Evolutionary conservation across 108 stramenopile genomes (phyloP), one percentile per base, ranked within the genome.

Genomic region (Phaeodactylum tricornutum): DNA sequence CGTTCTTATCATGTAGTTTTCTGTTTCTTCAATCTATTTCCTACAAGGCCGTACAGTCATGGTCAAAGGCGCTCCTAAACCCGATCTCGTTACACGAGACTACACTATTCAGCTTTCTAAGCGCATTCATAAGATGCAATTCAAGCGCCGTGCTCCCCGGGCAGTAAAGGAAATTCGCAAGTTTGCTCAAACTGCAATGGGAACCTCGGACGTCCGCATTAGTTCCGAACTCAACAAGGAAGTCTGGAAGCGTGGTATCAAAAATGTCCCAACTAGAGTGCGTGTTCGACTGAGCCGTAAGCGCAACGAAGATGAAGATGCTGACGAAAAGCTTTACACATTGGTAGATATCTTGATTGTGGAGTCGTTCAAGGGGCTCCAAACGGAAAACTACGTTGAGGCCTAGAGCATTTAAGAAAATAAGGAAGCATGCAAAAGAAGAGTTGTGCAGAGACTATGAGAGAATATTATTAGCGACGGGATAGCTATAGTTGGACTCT

Each of bases 71-170:
- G 76, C 73, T 52, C 50, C 75, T 26, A 85, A 84, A 54, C 73
- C 76, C 29, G 92, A 93, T 69, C 68, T 96, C 38, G 80, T 90
- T 16, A 86, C 77, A 54, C 72, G 89, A 55, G 89, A 94, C 66
- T 95, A 94, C 85, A 99, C 99, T 30, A 95, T 99, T 70, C 92
- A 98, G 67, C 90, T 99, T 27, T 84, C 92, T 69, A 99, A 99
- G 87, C 59, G 86, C 29, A 67, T 86, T 41, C 86, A 94, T 81
- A 84, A 75, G 62, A 56, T 77, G 40, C 78, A 94, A 69, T 93
- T 96, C 85, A 97, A 98, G 93, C 77, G 89, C 47, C 86, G 86
- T 50, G 97, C 99, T 45, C 97, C 99, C 17, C 82, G 94, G 44
- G 99, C 97, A 21, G 64, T 99, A 65, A 95, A 96, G 69, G 93